Evolutionary conservation across 352 stramenopile species (phyloP).

Genomic region (Thalassiosira delicatula): DNA sequence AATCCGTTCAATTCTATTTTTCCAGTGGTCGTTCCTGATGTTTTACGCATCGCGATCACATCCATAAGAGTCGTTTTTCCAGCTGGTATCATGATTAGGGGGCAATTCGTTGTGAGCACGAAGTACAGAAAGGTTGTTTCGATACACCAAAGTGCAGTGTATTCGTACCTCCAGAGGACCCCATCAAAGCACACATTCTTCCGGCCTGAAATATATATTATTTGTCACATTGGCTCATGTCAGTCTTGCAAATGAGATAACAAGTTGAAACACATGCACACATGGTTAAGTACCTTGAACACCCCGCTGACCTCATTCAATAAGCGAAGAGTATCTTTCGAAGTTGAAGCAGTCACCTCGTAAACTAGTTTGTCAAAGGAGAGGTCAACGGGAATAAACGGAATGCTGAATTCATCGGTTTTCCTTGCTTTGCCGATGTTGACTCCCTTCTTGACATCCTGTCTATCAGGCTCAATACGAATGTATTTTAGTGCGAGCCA

Average conservation of each 20-base stretch:
- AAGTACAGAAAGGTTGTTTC: not conserved
- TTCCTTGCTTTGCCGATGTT: conserved; percentile 49
- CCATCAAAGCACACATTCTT: conserved; percentile 48
- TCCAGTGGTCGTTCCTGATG: conserved; percentile 86
- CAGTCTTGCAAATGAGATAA: not conserved
- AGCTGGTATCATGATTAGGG: conserved; percentile 41
- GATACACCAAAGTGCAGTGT: not conserved
- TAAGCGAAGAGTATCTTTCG: conserved; percentile 47
- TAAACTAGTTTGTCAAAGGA: conserved; percentile 55
- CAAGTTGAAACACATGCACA: not conserved
- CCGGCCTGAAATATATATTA: conserved; percentile 3
- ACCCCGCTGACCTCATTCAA: conserved; percentile 54
- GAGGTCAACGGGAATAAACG: conserved; percentile 56
- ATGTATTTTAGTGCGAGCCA: conserved; percentile 61
- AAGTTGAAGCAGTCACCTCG: conserved; percentile 51
- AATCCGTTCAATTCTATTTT: conserved; percentile 90
- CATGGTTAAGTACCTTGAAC: conserved; percentile 10
- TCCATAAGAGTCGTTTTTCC: conserved; percentile 93
- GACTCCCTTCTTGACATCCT: conserved; percentile 53
- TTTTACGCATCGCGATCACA: conserved; percentile 92
- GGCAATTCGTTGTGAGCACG: not conserved
- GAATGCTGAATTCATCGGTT: conserved; percentile 45
- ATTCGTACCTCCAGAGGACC: conserved; percentile 34
- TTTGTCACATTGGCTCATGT: not conserved
- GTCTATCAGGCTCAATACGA: conserved; percentile 61